Conservation (phyloP, 768 basidiomycete genomes). For the Hygrophorus pudorinus region DNA sequence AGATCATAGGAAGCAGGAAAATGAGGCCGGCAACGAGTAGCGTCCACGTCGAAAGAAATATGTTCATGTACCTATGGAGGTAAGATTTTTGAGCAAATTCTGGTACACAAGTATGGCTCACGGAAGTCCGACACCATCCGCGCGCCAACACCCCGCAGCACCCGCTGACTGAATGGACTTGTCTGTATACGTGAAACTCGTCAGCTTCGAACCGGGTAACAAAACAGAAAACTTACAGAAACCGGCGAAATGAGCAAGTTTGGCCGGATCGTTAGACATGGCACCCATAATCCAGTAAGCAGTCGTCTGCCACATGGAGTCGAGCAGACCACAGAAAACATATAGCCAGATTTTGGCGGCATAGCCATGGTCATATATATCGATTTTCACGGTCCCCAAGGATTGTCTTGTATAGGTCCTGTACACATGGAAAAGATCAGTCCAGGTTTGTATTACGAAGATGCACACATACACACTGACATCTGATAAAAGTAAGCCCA, state of each 20-base stretch:
- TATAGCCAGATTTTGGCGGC: constrained; percentile 49
- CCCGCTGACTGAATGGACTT: constrained; percentile 73
- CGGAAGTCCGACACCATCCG: constrained; percentile 54
- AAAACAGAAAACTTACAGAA: constrained; percentile 48
- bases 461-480: constrained; percentile 37
- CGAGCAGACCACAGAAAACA: constrained; percentile 65
- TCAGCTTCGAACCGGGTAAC: neutral
- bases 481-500: constrained; percentile 75
- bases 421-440: neutral
- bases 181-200: constrained; percentile 25
- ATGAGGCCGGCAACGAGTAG: constrained; percentile 54
- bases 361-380: constrained; percentile 48
- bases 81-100: neutral
- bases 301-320: constrained; percentile 80
- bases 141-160: constrained; percentile 63
- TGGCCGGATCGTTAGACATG: constrained; percentile 75
- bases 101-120: constrained; percentile 24
- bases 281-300: constrained; percentile 80
- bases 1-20: constrained; percentile 67
- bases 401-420: constrained; percentile 52
- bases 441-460: too few relatives aligned
- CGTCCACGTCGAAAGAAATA: constrained; percentile 69
- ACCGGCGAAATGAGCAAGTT: constrained; percentile 72
- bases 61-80: constrained; percentile 47
- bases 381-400: constrained; percentile 36